These are phyloP conservation scores for Calcarisporium arbuscula DNA, from an alignment of 2,329 filamentous ascomycete species.

Conservation along the genomic window DNA sequence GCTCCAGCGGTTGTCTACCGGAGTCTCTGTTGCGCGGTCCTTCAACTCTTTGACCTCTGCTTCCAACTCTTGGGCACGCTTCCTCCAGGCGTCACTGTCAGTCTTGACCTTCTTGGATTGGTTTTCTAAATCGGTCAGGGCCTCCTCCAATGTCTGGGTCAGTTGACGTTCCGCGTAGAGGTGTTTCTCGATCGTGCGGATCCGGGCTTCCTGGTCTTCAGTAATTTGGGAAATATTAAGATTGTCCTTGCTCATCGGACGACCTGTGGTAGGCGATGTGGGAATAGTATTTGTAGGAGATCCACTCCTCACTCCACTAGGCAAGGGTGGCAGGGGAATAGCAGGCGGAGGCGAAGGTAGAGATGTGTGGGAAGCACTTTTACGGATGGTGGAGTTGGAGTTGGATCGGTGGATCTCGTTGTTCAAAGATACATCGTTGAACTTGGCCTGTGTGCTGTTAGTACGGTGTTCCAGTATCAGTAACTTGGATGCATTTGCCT, in stretches of 20 bases:
- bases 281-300: conserved; percentile 38
- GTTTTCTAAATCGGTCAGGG: conserved; percentile 85
- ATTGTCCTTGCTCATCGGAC: conserved; percentile 76
- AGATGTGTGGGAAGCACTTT: conserved; percentile 75
- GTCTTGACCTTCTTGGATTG: conserved; percentile 88
- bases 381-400: conserved; percentile 68
- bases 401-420: conserved; percentile 51
- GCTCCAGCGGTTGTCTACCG: conserved; percentile 55
- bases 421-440: conserved; percentile 41
- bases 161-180: conserved; percentile 93
- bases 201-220: conserved; percentile 91
- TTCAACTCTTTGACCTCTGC: conserved; percentile 61
- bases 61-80: conserved; percentile 73
- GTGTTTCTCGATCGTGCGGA: conserved; percentile 94
- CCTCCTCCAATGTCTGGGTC: conserved; percentile 90
- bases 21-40: conserved; percentile 40
- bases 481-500: too few species aligned
- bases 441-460: conserved; percentile 46
- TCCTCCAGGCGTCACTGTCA: conserved; percentile 86
- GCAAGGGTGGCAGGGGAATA: conserved; percentile 90
- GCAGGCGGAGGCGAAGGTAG: conserved; percentile 90
- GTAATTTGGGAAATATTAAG: conserved; percentile 66
- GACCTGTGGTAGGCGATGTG: conserved; percentile 50
- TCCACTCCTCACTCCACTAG: conserved; percentile 47
- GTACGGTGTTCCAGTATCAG: too few species aligned